Base-by-base conservation (phyloP, 2,329 filamentous ascomycete genomes). In the Dothistroma pini region DNA sequence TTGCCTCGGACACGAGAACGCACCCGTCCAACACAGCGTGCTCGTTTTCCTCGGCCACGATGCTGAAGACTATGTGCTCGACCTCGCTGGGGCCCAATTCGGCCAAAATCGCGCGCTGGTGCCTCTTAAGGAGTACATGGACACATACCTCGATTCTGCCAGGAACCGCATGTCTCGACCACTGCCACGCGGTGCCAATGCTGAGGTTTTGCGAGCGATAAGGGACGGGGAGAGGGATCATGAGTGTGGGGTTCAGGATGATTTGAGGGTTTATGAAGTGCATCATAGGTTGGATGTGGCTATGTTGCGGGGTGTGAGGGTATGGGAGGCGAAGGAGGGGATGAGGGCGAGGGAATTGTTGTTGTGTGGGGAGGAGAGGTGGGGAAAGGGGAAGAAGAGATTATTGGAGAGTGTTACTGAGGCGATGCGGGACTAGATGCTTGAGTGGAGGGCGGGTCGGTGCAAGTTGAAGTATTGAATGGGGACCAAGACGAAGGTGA, bases 11-110 rank as follows among this genome's bases (percentile, higher is more conserved):
- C n/a, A 53, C 29, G 21, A n/a, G 19, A 53, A 7, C 9, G 29
- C 16, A n/a, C 5, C 31, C 29, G 29, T 21, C 11, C 19, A 5
- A 10, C 9, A 32, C 4, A 34, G 34, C 34, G 16, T 41, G 1
- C 51, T 55, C 22, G 25, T 48, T 9, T 8, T 54, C 2, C 19
- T 49, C 29, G 41, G n/a, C 16, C 8, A 51, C 38, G 31, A 51
- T 31, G 44, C 29, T 2, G 16, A 60, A 22, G 31, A 12, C 14
- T 60, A 56, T 16, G 44, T 60, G 10, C n/a, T 60, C 21, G 58
- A 60, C 25, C 21, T 55, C 5, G 29, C 52, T 8, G 53, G 53
- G n/a, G 58, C 58, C 2, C 58, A 60, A 32, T 34, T 50, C 44
- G 32, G 41, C 16, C 58, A 60, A 19, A 51, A 35, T 41, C 16